Percentiles rank a stretch among this genome's conserved stretches.
Evolutionary conservation across 2,329 filamentous ascomycete species (phyloP).

Genomic region (Arthrocladium fulminans): DNA sequence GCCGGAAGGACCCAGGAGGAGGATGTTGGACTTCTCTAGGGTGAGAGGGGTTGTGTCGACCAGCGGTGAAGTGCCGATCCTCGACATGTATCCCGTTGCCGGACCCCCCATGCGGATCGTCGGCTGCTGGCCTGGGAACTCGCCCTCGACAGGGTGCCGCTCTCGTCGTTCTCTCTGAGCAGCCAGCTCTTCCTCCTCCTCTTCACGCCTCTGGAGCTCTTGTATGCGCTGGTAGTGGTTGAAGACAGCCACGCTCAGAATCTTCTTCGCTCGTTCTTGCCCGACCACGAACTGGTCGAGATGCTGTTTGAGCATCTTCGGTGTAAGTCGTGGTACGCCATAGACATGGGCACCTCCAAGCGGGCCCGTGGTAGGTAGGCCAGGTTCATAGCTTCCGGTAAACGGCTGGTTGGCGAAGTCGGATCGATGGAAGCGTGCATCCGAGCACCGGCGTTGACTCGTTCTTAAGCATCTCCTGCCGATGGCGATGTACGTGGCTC

Average conservation of each 20-base stretch:
- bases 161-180: conserved; percentile 65
- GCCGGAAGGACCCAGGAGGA: conserved; percentile 83
- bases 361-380: conserved; percentile 54
- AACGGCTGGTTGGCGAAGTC: conserved; percentile 57
- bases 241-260: conserved; percentile 84
- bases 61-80: conserved; percentile 30
- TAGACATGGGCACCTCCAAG: conserved; percentile 50
- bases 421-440: conserved; percentile 48
- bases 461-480: conserved; percentile 5
- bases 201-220: conserved; percentile 62
- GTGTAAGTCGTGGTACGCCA: conserved; percentile 51
- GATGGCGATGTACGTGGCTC: conserved; percentile 10
- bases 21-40: conserved; percentile 90
- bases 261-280: conserved; percentile 85
- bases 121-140: conserved; percentile 53
- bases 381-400: conserved; percentile 55
- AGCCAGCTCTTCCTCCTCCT: conserved; percentile 66
- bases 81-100: conserved; percentile 18
- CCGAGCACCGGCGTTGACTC: conserved; percentile 25
- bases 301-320: conserved; percentile 68
- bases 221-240: conserved; percentile 91
- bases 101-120: conserved; percentile 35
- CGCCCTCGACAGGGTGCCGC: conserved; percentile 68
- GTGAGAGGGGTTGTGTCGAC: conserved; percentile 54
- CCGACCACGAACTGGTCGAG: conserved; percentile 95